Conservation (phyloP, 345 rosid species). For the Populus alba region DNA sequence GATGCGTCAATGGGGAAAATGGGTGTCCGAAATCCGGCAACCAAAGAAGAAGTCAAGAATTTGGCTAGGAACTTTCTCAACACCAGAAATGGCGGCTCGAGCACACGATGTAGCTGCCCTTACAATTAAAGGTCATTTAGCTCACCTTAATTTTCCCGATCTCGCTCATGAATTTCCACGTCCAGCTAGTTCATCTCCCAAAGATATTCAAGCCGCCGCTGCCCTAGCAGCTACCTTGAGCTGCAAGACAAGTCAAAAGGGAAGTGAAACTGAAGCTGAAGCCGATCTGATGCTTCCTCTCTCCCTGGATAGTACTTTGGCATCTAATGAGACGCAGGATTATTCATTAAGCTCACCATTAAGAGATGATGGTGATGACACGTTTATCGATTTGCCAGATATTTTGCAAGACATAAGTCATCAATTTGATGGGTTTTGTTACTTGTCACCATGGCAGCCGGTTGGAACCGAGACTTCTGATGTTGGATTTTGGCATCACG, state of each 20-base stretch:
- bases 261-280: not conserved
- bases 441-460: slow-evolving; percentile 39
- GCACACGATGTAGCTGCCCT: slow-evolving; percentile 92
- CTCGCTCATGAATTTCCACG: slow-evolving; percentile 59
- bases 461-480: slow-evolving; percentile 19
- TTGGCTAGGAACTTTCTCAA: slow-evolving; percentile 85
- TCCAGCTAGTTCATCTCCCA: slow-evolving; percentile 60
- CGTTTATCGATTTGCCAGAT: slow-evolving; percentile 72
- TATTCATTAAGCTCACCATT: slow-evolving; percentile 22
- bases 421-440: slow-evolving; percentile 45
- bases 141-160: slow-evolving; percentile 78
- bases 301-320: slow-evolving; percentile 31
- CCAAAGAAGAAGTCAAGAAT: slow-evolving; percentile 91
- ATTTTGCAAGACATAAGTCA: slow-evolving; percentile 39
- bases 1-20: slow-evolving; percentile 93
- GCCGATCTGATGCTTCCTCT: slow-evolving; percentile 10
- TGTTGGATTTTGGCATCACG: slow-evolving; percentile 29
- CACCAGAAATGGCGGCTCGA: slow-evolving; percentile 95
- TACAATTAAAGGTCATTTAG: slow-evolving; percentile 68
- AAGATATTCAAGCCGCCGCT: slow-evolving; percentile 89
- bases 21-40: slow-evolving; percentile 92
- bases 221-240: slow-evolving; percentile 56
- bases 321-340: slow-evolving; percentile 35
- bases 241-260: slow-evolving; percentile 9
- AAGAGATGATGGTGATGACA: slow-evolving; percentile 40